Evolutionary conservation across 1,139 yeast genomes (phyloP).

Genomic region (Nematodospora anomalae): DNA sequence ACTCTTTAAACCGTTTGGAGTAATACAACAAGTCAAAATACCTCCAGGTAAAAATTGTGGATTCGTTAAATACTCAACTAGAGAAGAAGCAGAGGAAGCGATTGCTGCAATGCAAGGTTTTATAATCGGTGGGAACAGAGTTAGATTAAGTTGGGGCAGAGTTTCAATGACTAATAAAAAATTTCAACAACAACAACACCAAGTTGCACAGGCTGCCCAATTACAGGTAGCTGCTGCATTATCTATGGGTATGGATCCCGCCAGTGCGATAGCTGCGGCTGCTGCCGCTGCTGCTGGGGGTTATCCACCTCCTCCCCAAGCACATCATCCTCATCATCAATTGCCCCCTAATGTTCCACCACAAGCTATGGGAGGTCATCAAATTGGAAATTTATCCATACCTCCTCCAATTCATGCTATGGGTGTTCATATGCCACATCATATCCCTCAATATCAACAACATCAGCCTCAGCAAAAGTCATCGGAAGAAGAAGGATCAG

Average conservation of each 20-base stretch:
- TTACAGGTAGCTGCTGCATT: slow-evolving; percentile 37
- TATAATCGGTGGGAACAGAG: slow-evolving; percentile 81
- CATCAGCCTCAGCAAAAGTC: slow-evolving; percentile 5
- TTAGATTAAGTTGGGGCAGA: slow-evolving; percentile 90
- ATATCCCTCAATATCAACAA: slow-evolving; percentile 10
- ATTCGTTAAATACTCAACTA: slow-evolving; percentile 75
- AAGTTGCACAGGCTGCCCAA: slow-evolving; percentile 32
- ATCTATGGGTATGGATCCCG: slow-evolving; percentile 40
- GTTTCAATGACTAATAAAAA: slow-evolving; percentile 36
- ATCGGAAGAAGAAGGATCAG: slow-evolving; percentile 8
- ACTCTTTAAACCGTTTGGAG: slow-evolving; percentile 82
- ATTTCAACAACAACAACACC: slow-evolving; percentile 36
- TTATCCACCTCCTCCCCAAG: slow-evolving; percentile 17
- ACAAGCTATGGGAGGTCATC: slow-evolving; percentile 4
- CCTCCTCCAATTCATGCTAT: slow-evolving; percentile 9
- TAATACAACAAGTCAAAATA: slow-evolving; percentile 78
- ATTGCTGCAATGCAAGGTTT: slow-evolving; percentile 92
- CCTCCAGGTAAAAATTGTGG: slow-evolving; percentile 96
- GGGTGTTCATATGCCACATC: slow-evolving; percentile 17
- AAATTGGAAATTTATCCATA: slow-evolving; percentile 1
- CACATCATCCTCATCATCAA: slow-evolving; percentile 8
- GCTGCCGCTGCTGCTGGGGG: slow-evolving; percentile 28
- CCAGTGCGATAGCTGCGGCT: slow-evolving; percentile 28
- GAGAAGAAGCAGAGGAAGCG: slow-evolving; percentile 87
- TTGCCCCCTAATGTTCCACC: slow-evolving; percentile 9